phyloP scores from a whole-genome alignment of 805 yeast species.

The Yamadazyma paraphyllophila region DNA sequence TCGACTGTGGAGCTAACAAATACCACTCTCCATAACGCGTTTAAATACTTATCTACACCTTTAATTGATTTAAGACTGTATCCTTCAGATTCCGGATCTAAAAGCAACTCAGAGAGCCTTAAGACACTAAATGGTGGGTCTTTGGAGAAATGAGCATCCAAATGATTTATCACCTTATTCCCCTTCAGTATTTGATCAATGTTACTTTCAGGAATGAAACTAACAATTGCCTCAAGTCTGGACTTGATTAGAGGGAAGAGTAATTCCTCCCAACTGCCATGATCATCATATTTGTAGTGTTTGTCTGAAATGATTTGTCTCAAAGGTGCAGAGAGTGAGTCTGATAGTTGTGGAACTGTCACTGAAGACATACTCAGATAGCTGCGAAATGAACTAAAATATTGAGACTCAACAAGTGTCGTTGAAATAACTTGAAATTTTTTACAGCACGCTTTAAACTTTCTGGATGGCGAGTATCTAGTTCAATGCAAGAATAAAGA shows the following conservation, averaged over 20 bases:
- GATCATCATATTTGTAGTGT: slow-evolving; percentile 3
- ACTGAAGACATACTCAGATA: neutral
- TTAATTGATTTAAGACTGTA: slow-evolving; percentile 28
- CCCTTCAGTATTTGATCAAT: neutral
- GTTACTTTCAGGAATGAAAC: neutral
- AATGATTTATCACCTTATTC: slow-evolving; percentile 35
- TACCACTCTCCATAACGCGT: slow-evolving; percentile 37
- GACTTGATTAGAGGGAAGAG: slow-evolving; percentile 1
- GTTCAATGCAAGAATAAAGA: too few relatives aligned
- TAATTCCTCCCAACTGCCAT: slow-evolving; percentile 1
- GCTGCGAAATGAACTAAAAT: neutral
- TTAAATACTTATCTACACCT: slow-evolving; percentile 41
- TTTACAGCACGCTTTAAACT: too few relatives aligned
- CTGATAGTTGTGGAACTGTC: neutral
- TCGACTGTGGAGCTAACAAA: slow-evolving; percentile 27
- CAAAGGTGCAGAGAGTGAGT: neutral
- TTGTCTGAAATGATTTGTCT: slow-evolving; percentile 4
- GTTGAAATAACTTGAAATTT: too few relatives aligned
- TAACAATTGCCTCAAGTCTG: slow-evolving; percentile 1
- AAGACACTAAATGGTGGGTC: slow-evolving; percentile 48
- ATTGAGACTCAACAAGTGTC: too few relatives aligned
- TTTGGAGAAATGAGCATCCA: slow-evolving; percentile 18
- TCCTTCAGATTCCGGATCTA: slow-evolving; percentile 36
- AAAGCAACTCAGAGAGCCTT: slow-evolving; percentile 46
- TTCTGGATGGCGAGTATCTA: too few relatives aligned